These are phyloP conservation scores for Pichia scutulata DNA, from an alignment of 805 yeast genomes.

Conservation along the genomic window DNA sequence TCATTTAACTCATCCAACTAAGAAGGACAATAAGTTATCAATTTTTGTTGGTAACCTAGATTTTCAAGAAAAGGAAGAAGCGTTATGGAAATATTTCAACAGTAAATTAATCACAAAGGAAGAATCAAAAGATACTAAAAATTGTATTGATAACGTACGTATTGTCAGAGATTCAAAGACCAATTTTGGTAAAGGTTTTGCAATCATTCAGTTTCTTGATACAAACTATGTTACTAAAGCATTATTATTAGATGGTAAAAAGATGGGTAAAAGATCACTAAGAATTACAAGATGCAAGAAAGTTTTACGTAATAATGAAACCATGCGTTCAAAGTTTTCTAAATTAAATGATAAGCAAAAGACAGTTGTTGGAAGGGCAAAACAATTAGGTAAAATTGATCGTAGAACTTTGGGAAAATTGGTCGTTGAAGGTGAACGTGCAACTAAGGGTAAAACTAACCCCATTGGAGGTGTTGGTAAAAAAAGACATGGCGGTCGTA, in stretches of 20 bases:
- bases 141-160: slow-evolving; percentile 73
- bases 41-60: slow-evolving; percentile 91
- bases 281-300: slow-evolving; percentile 68
- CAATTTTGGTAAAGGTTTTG: slow-evolving; percentile 95
- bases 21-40: slow-evolving; percentile 74
- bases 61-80: slow-evolving; percentile 88
- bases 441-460: slow-evolving; percentile 50
- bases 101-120: slow-evolving; percentile 35
- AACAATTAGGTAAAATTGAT: slow-evolving; percentile 73
- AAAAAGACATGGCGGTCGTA: slow-evolving; percentile 45
- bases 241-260: slow-evolving; percentile 64
- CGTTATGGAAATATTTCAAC: slow-evolving; percentile 74
- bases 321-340: slow-evolving; percentile 12
- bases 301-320: slow-evolving; percentile 24
- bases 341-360: slow-evolving; percentile 57
- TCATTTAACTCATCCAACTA: slow-evolving; percentile 85
- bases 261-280: slow-evolving; percentile 50
- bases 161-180: slow-evolving; percentile 88
- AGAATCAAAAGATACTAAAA: slow-evolving; percentile 29
- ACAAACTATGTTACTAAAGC: slow-evolving; percentile 72
- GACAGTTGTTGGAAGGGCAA: slow-evolving; percentile 75
- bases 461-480: slow-evolving; percentile 40
- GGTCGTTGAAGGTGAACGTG: slow-evolving; percentile 70
- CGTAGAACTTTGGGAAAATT: slow-evolving; percentile 56
- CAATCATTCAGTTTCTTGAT: slow-evolving; percentile 84